Evolutionary conservation across 176 grass and related monocot genomes (phyloP).

Genomic region (Oryza meyeriana): DNA sequence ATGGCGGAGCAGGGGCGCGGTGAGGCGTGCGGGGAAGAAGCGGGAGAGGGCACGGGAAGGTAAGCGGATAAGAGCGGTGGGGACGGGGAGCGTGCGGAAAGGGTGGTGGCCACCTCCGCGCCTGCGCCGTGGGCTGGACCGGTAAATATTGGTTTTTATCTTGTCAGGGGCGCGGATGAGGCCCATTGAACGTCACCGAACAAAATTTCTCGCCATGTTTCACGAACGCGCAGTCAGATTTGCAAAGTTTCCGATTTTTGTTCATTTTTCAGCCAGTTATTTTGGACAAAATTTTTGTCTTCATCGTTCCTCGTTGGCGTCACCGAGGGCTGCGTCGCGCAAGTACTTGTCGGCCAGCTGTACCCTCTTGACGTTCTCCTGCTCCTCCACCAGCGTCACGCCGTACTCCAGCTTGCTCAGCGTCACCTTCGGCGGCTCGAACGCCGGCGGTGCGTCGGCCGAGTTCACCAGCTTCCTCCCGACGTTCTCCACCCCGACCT

Average conservation of each 20-base stretch:
- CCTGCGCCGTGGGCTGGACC: neutral
- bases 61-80: conserved; percentile 50
- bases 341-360: conserved; percentile 54
- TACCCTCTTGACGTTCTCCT: conserved; percentile 53
- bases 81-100: conserved; percentile 27
- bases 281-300: neutral
- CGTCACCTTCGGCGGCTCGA: conserved; percentile 26
- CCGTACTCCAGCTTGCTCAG: conserved; percentile 45
- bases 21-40: conserved; percentile 25
- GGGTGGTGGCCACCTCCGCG: conserved; percentile 24
- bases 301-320: conserved; percentile 38
- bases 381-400: conserved; percentile 43
- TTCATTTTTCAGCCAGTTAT: neutral
- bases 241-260: no score
- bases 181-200: neutral
- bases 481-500: conserved; percentile 24
- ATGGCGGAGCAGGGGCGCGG: conserved; percentile 14
- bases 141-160: neutral
- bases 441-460: conserved; percentile 24
- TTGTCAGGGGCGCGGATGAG: neutral
- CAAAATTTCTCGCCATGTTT: neutral
- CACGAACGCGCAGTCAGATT: neutral
- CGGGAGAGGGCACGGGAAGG: conserved; percentile 2
- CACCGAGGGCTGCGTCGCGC: conserved; percentile 43
- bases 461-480: conserved; percentile 66